A percentile compares a stretch with the other conserved stretches of the same genome.
Evolutionary conservation across 1,139 yeast species (phyloP).

Genomic region (Barnettozyma hawaiiensis): DNA sequence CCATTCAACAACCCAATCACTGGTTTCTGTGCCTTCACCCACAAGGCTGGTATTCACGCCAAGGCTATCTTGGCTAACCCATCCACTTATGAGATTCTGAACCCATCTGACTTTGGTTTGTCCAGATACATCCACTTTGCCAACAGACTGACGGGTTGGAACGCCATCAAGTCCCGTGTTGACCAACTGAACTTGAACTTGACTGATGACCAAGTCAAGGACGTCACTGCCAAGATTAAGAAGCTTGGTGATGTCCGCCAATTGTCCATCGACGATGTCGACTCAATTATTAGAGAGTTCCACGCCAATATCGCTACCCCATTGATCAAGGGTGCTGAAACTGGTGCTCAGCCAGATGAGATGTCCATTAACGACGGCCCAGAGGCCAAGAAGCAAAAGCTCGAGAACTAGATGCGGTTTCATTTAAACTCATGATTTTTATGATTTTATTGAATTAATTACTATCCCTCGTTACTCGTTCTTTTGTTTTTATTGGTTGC

Average conservation of each 20-base stretch:
- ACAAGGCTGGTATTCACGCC: conserved; percentile 99
- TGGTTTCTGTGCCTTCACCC: conserved; percentile 99
- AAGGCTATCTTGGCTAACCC: conserved; percentile 98
- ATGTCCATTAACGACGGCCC: conserved; percentile 25
- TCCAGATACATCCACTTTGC: conserved; percentile 96
- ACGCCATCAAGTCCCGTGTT: conserved; percentile 96
- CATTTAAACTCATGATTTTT: background rate
- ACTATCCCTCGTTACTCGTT: background rate
- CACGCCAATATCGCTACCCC: conserved; percentile 63
- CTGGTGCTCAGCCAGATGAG: conserved; percentile 26
- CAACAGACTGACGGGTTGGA: conserved; percentile 97
- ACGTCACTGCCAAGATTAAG: conserved; percentile 90
- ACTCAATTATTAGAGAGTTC: conserved; percentile 90
- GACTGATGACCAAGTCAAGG: conserved; percentile 91
- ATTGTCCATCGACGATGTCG: conserved; percentile 93
- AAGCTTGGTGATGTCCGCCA: conserved; percentile 93
- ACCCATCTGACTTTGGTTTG: conserved; percentile 92
- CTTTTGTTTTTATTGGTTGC: no score
- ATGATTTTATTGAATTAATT: background rate
- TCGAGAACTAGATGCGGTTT: conserved; percentile 16
- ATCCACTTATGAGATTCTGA: conserved; percentile 92
- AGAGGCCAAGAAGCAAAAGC: conserved; percentile 26
- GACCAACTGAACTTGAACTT: conserved; percentile 90
- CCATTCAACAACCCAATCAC: conserved; percentile 99
- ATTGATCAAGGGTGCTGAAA: conserved; percentile 25